These are phyloP conservation scores for Schwanniomyces pseudopolymorphus DNA, from an alignment of 805 yeast species.

Conservation along the genomic window DNA sequence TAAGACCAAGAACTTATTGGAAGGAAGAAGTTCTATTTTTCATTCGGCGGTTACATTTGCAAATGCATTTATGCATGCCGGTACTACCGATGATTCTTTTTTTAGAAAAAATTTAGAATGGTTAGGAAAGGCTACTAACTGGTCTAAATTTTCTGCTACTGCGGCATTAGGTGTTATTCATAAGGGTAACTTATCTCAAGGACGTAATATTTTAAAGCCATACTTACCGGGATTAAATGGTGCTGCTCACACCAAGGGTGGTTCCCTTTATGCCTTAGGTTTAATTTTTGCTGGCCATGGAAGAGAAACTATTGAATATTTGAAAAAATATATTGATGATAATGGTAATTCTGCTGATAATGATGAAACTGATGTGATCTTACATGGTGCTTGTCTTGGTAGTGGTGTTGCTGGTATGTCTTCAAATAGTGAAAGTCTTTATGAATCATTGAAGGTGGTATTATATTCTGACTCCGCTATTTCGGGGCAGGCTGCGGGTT, in stretches of 20 bases:
- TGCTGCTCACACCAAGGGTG: constrained; percentile 91
- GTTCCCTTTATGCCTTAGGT: constrained; percentile 90
- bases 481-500: constrained; percentile 94
- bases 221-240: constrained; percentile 82
- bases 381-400: constrained; percentile 96
- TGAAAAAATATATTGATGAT: constrained; percentile 69
- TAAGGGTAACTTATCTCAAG: constrained; percentile 90
- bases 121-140: constrained; percentile 95
- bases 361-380: constrained; percentile 73
- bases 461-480: constrained; percentile 88
- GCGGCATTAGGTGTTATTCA: constrained; percentile 98
- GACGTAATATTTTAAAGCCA: constrained; percentile 81
- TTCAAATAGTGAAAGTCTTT: constrained; percentile 66
- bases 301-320: constrained; percentile 75
- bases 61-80: constrained; percentile 92
- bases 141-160: constrained; percentile 97
- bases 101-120: constrained; percentile 89
- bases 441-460: constrained; percentile 80
- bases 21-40: constrained; percentile 89
- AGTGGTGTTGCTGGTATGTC: constrained; percentile 98
- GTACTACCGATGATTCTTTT: constrained; percentile 93
- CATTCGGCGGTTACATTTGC: constrained; percentile 95
- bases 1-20: constrained; percentile 76
- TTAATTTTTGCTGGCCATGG: constrained; percentile 96
- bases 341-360: constrained; percentile 63